Evolutionary conservation across 495 filamentous ascomycete species (phyloP).

Genomic region (Lentithecium fluviatile): DNA sequence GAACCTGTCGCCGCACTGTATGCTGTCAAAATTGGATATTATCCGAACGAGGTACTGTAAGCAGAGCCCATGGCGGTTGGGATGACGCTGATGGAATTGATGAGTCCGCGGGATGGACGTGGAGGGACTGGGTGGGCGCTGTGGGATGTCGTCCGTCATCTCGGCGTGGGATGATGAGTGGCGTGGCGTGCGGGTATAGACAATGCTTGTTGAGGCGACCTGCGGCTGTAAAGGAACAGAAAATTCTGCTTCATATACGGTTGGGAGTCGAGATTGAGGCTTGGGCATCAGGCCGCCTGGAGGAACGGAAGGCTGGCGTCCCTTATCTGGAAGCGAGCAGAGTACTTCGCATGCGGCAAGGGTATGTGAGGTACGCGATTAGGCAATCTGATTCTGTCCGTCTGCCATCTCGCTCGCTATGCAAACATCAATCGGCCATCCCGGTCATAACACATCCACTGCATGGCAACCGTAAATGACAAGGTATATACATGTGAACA

Average conservation of each 20-base stretch:
- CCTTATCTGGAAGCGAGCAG: constrained; percentile 11
- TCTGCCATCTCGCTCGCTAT: constrained; percentile 27
- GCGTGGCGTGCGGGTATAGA: not conserved
- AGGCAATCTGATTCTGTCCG: constrained; percentile 23
- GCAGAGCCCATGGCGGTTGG: too few relatives aligned
- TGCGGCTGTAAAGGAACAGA: not conserved
- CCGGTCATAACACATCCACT: constrained; percentile 28
- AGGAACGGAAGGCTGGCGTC: constrained; percentile 19
- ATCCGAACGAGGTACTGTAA: too few relatives aligned
- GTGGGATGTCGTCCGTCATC: too few relatives aligned
- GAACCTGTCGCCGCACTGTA: too few relatives aligned
- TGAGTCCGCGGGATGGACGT: too few relatives aligned
- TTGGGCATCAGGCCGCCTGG: constrained; percentile 29
- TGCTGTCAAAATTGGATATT: too few relatives aligned
- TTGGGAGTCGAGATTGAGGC: constrained; percentile 13
- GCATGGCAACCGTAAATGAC: constrained; percentile 14
- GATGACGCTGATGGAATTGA: too few relatives aligned
- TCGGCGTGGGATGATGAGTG: not conserved
- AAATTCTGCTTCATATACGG: constrained; percentile 22
- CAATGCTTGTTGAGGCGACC: not conserved
- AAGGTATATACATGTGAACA: constrained; percentile 35
- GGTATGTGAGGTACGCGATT: constrained; percentile 1
- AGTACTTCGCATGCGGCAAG: not conserved
- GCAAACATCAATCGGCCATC: constrained; percentile 31
- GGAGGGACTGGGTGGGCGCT: too few relatives aligned